Evolutionary conservation across 371 early-diverging fungal species (phyloP), one percentile per base, ranked within the genome.

Genomic region (Parasitella parasitica): DNA sequence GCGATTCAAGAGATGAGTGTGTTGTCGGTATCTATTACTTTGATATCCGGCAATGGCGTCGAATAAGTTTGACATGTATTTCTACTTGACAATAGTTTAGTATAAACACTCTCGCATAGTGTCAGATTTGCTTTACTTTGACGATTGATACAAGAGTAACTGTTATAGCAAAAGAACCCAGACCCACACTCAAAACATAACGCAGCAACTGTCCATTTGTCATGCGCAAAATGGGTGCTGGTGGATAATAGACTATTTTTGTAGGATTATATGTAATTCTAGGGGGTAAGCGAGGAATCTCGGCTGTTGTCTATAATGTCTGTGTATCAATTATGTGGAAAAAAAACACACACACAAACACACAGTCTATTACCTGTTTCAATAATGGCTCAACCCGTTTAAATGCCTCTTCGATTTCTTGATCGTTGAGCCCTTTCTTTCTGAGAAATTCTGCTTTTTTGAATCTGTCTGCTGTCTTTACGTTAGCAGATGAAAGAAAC

Each of bases 381-480:
- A 9, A 35, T n/a, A 24, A 4, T 50, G 15, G n/a, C 8, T 65
- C 70, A 15, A 63, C 72, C 26, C 76, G 64, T 56, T 71, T 61
- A 41, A 80, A 71, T 0, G 88, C 86, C 32, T 81, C 73, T 52
- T 84, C 78, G 27, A 88, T 88, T 64, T 88, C 88, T 39, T 70
- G 72, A 39, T 75, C 57, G 12, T 74, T 78, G 52, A 88, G 65
- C 7, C 86, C 86, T 59, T 88, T 88, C 50, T 81, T 80, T 54
- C 77, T 72, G 36, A 88, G 63, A 60, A 86, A 86, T 32, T 78
- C 77, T 12, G 77, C 62, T 71, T 88, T 88, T 49, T 85, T 88
- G 26, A 77, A 66, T 26, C 71, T 77, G 4, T 79, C 77, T 9
- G 86, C 82, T 8, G 81, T 74, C 39, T 75, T 75, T 3, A 85